phyloP scores from a whole-genome alignment of 73 alveolate genomes.

The Blepharisma japonicum region DNA sequence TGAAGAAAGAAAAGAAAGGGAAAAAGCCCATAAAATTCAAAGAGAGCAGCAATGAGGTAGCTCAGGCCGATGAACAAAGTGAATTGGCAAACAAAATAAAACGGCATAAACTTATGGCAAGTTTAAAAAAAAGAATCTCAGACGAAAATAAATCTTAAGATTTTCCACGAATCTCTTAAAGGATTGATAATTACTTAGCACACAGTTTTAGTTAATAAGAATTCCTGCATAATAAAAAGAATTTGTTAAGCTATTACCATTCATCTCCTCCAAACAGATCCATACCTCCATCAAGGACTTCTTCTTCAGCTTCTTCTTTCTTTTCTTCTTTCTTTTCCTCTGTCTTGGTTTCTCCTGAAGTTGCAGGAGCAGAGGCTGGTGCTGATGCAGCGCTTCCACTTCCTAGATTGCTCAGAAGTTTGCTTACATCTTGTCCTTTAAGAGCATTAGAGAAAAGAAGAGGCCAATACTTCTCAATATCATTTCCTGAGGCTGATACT shows the following conservation, averaged over 20 bases:
- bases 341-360: constrained; percentile 31
- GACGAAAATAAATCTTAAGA: no score
- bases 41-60: no score
- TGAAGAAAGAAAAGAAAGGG: no score
- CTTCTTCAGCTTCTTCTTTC: background rate
- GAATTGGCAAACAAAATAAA: no score
- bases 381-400: constrained; percentile 48
- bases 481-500: constrained; percentile 79
- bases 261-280: constrained; percentile 16
- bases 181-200: no score
- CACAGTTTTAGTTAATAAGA: no score
- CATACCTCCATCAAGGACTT: constrained; percentile 26
- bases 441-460: constrained; percentile 82
- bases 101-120: no score
- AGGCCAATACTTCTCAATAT: constrained; percentile 87
- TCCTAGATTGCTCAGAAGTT: constrained; percentile 66
- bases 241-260: background rate
- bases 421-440: constrained; percentile 62
- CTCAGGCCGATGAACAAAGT: no score
- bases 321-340: constrained; percentile 28
- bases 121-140: no score
- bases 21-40: no score
- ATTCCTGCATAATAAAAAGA: no score
- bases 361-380: constrained; percentile 47
- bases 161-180: no score